Percentiles rank a stretch among this genome's conserved stretches.
phyloP scores from a whole-genome alignment of 305 asterid genomes.

The Fraxinus platypoda region DNA sequence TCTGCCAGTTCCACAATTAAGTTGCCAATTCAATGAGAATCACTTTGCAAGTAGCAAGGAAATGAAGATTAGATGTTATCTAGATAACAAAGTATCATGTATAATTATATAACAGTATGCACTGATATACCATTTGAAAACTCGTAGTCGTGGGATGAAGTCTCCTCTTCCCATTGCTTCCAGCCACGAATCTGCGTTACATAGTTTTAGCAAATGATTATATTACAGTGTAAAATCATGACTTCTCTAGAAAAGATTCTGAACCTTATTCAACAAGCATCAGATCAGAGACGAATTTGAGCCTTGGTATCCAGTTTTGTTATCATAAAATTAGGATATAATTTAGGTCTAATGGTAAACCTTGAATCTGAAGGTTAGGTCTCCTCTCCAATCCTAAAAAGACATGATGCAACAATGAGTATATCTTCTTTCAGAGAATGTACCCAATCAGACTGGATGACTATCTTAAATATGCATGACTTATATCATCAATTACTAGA shows the following conservation, averaged over 20 bases:
- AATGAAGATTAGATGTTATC: neutral
- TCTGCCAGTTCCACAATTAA: slow-evolving; percentile 44
- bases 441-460: neutral
- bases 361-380: neutral
- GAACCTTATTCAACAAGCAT: neutral
- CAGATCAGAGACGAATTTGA: neutral
- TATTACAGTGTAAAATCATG: neutral
- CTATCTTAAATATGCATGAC: neutral
- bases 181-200: slow-evolving; percentile 71
- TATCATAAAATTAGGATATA: neutral
- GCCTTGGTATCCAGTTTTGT: neutral
- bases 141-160: slow-evolving; percentile 67
- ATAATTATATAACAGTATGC: neutral
- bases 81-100: neutral
- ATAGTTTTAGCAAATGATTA: slow-evolving; percentile 5
- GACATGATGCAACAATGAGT: neutral
- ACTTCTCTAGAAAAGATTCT: neutral
- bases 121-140: slow-evolving; percentile 58
- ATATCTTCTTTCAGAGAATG: neutral
- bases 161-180: slow-evolving; percentile 93
- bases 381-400: neutral
- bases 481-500: neutral
- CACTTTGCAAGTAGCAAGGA: neutral
- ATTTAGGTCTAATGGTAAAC: neutral
- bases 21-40: slow-evolving; percentile 20